Percentiles rank a stretch among this genome's conserved stretches.
phyloP scores from a whole-genome alignment of 495 filamentous ascomycete genomes.

The Penicillium paradoxum region DNA sequence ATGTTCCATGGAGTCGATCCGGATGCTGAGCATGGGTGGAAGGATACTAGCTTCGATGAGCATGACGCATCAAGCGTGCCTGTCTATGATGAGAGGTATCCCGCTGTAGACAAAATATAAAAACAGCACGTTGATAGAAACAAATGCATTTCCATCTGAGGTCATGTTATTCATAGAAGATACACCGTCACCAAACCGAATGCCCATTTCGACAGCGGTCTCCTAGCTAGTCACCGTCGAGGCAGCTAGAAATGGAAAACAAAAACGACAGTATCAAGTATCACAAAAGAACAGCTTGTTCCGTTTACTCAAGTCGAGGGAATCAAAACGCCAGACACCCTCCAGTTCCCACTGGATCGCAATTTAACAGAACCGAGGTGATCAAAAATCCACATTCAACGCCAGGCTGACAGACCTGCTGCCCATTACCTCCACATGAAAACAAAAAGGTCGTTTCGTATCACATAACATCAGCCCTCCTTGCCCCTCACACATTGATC shows the following conservation, averaged over 20 bases:
- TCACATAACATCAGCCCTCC: neutral
- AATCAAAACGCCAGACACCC: conserved; percentile 17
- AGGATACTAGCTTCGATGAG: neutral
- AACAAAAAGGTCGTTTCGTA: neutral
- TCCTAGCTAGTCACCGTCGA: neutral
- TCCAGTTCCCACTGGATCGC: conserved; percentile 19
- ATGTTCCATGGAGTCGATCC: conserved; percentile 46
- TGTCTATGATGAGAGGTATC: neutral
- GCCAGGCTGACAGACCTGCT: conserved; percentile 3
- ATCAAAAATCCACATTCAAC: conserved; percentile 2
- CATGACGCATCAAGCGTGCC: neutral
- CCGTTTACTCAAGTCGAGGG: neutral
- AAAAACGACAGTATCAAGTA: neutral
- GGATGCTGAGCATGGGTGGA: conserved; percentile 18
- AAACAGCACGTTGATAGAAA: neutral
- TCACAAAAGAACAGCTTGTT: neutral
- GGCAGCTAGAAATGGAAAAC: neutral
- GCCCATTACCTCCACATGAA: conserved; percentile 1
- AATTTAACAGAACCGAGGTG: neutral
- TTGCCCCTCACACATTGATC: conserved; percentile 25
- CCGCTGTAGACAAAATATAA: neutral
- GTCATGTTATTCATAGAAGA: conserved; percentile 8
- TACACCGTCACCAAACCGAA: neutral
- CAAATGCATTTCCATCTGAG: neutral
- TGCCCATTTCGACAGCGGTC: neutral